Evolutionary conservation across 108 stramenopile genomes (phyloP), one percentile per base, ranked within the genome.

Genomic region (Conticribra guillardii): DNA sequence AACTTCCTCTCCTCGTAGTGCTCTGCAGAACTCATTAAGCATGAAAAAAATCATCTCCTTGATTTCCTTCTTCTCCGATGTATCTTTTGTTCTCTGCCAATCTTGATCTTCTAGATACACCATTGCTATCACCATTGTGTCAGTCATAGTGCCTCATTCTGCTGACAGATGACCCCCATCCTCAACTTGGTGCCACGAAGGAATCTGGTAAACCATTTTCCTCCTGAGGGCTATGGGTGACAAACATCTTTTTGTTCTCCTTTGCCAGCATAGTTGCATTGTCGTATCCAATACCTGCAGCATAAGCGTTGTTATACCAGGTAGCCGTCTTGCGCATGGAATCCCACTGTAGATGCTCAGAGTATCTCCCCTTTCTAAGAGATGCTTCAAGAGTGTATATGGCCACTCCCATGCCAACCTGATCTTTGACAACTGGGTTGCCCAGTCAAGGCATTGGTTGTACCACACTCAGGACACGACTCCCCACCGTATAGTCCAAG

Each of bases 71-170:
- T n/a, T n/a, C n/a, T n/a, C n/a, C n/a, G n/a, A n/a, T n/a, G n/a
- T n/a, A n/a, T n/a, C n/a, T n/a, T 11, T 41, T 11, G 11, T 41
- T 5, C 11, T 41, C 11, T 9, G 11, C 37, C 37, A 41, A 11
- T 41, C 37, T 11, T 41, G 8, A 5, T 41, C 37, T 41, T 5
- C 37, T 11, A 41, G 5, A n/a, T n/a, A n/a, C n/a, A n/a, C n/a
- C n/a, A n/a, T n/a, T n/a, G n/a, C n/a, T n/a, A n/a, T n/a, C n/a
- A n/a, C n/a, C n/a, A n/a, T n/a, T n/a, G n/a, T n/a, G n/a, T n/a
- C n/a, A n/a, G n/a, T 51, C 4, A n/a, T n/a, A 51, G 50, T 4
- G 50, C 50, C 18, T 51, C 50, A 19, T 51, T 51, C 50, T 51
- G 50, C 4, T 18, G 16, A 4, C 50, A 14, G 19, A 51, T 51